Evolutionary conservation across 345 rosid species (phyloP).

Genomic region (Populus alba): DNA sequence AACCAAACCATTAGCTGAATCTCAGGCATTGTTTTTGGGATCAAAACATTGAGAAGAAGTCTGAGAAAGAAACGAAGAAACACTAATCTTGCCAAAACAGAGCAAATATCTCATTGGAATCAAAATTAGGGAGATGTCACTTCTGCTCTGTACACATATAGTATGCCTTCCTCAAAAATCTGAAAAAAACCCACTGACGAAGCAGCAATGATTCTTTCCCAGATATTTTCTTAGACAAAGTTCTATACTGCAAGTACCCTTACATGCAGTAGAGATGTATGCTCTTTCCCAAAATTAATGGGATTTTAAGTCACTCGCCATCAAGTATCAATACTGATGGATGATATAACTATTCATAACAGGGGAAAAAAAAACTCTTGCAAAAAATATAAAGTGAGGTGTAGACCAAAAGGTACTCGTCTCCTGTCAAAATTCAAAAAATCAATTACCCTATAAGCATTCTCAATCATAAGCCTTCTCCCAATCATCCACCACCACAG

Average conservation of each 20-base stretch:
- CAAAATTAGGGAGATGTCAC: not conserved
- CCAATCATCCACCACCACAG: slow-evolving; percentile 80
- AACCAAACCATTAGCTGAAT: not conserved
- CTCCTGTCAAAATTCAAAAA: not conserved
- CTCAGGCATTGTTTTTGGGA: not conserved
- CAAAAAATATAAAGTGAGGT: not conserved
- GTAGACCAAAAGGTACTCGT: not conserved
- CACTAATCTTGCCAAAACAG: not conserved
- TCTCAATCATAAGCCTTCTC: slow-evolving; percentile 68
- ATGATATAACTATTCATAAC: not conserved
- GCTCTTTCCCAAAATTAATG: not conserved
- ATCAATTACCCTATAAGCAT: not conserved
- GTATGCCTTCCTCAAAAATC: not conserved
- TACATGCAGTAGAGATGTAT: not conserved
- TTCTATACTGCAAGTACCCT: not conserved
- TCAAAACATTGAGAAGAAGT: not conserved
- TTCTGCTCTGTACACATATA: not conserved
- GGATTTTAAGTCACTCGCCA: not conserved
- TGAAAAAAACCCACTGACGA: not conserved
- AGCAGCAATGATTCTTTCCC: not conserved
- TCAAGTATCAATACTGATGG: not conserved
- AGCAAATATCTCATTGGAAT: not conserved
- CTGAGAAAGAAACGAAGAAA: not conserved
- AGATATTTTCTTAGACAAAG: not conserved
- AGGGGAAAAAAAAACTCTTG: not conserved